Base-by-base conservation (phyloP, 345 rosid genomes). In the Stellera chamaejasme region DNA sequence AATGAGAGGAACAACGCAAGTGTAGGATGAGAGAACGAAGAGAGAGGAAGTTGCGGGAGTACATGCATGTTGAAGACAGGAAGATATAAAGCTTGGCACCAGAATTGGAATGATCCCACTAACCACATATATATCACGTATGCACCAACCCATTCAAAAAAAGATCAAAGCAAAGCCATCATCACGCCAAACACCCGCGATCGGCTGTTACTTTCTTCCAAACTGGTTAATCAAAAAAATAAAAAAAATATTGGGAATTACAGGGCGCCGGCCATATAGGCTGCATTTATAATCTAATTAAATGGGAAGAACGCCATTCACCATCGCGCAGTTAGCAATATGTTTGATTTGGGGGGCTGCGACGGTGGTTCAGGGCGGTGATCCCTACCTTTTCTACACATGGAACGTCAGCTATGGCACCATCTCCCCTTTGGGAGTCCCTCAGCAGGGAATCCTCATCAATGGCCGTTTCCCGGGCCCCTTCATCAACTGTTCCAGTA, bases 321-420 rank as follows among this genome's bases (percentile, higher is more conserved):
- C 39, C 39, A 32, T 32, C 39, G 39, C 9, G 39, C 39, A 8
- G 9, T 32, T 32, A 2, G 39, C 39, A 32, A 32, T 32, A 28
- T 48, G 11, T 43, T 63, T 63, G 64, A 49, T 66, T 50, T 5
- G 28, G 10, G 70, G 62, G 15, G 64, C 73, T 12, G 43, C 61
- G 25, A 10, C 61, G 4, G 71, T 65, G 45, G 96, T 72, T 44
- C 63, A 54, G 12, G 81, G 82, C 27, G 97, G 74, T 62, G 96
- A 87, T 42, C 97, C 96, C 7, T 78, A 80, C 60, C 49, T 90
- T 45, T 83, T 61, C 59, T 81, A 72, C 69, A 76, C 76, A 12
- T 90, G 97, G 96, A 82, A 87, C 27, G 72, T 90, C 60, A 79
- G 84, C 50, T 90, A 87, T 14, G 96, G 96, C 53, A 82, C 84